Percentiles rank a stretch among this genome's conserved stretches.
Evolutionary conservation across 495 filamentous ascomycete species (phyloP).

Genomic region (Penicillium fimorum): DNA sequence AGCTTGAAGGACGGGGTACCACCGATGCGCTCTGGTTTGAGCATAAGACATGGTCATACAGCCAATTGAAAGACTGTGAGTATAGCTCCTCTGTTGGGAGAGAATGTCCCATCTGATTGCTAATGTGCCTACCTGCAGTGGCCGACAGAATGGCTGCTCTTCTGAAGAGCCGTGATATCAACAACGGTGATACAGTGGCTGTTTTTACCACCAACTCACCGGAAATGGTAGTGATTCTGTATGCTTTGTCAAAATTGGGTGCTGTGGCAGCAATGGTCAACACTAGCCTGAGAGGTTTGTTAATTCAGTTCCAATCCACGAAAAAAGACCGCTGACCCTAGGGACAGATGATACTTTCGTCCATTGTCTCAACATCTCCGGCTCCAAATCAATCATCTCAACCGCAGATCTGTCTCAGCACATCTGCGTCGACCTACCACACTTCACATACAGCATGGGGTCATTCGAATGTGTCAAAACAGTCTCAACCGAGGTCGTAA

Average conservation of each 20-base stretch:
- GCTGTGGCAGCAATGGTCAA: constrained; percentile 88
- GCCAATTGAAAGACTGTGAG: constrained; percentile 47
- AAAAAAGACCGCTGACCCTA: background rate
- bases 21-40: constrained; percentile 53
- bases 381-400: constrained; percentile 62
- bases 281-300: constrained; percentile 73
- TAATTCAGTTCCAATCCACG: background rate
- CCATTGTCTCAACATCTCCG: constrained; percentile 77
- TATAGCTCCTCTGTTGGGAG: background rate
- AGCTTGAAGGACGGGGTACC: constrained; percentile 35
- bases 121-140: constrained; percentile 27
- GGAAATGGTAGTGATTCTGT: constrained; percentile 73
- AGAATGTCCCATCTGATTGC: background rate
- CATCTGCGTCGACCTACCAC: constrained; percentile 38
- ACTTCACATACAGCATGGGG: constrained; percentile 39
- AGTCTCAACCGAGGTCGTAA: constrained; percentile 49
- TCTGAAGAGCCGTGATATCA: constrained; percentile 37
- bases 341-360: constrained; percentile 57
- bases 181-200: constrained; percentile 41
- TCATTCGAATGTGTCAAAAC: constrained; percentile 54
- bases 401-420: constrained; percentile 47
- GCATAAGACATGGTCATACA: constrained; percentile 50
- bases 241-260: constrained; percentile 81
- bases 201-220: constrained; percentile 69
- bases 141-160: constrained; percentile 46